Base-by-base conservation (phyloP, 768 basidiomycete genomes). In the Lactifluus volemus region DNA sequence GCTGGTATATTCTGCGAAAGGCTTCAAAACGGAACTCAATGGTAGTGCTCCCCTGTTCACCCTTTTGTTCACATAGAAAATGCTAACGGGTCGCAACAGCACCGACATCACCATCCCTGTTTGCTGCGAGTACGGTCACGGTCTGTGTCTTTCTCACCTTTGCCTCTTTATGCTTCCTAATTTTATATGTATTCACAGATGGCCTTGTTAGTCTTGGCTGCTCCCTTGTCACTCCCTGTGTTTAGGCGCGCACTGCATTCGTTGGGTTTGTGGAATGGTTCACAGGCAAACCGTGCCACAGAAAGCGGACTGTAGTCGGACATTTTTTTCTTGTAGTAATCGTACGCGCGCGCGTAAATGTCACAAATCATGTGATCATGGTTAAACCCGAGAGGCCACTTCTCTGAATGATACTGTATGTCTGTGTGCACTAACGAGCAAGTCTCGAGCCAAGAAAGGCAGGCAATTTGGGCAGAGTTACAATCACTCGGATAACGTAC, bases 311-410 rank as follows among this genome's bases (percentile, higher is more conserved):
- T 12, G 38, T 39, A 14, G 38, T 14, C 12, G 12, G 11, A 39
- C 38, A 39, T 3, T 39, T 39, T 39, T 25, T 25, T 25, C 25
- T 25, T 25, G 25, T 25, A 25, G 25, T 25, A 25, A 25, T 25
- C 2, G 25, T 1, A 25, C 1, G 25, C 25, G 25, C 25, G 25
- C 25, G 25, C 25, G 25, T 25, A 25, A 34, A 34, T 5, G 60
- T 62, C 61, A 62, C 61, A n/a, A 2, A 15, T 3, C 61, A 63
- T 56, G 55, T 63, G 61, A 58, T 51, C 56, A 32, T 38, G 32
- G 9, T 34, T 9, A 34, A 34, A 34, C 9, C 4, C 6, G 6
- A 9, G 32, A 6, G 4, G 9, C 32, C 32, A 9, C 9, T 0
- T 6, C 4, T 32, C 9, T 6, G 32, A 34, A 5, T 4, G 6